These are phyloP conservation scores for Lecanicillium sp. DNA, from an alignment of 2,329 filamentous ascomycete genomes.

Conservation along the genomic window DNA sequence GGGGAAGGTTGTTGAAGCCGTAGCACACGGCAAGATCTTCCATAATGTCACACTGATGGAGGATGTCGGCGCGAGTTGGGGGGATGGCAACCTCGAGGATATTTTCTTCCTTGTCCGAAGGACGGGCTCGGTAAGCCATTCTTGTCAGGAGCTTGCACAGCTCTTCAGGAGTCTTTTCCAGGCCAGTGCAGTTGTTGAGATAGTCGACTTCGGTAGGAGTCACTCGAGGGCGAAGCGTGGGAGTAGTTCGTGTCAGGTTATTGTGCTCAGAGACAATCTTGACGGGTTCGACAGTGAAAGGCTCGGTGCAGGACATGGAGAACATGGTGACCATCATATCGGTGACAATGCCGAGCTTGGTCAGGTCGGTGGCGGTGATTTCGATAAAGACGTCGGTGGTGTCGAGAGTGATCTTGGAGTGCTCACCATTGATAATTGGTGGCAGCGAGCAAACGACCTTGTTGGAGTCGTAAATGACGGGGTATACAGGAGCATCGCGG, in stretches of 20 bases:
- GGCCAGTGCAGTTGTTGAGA: slow-evolving; percentile 85
- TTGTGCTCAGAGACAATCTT: slow-evolving; percentile 92
- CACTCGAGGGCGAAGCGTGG: slow-evolving; percentile 67
- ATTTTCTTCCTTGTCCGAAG: slow-evolving; percentile 60
- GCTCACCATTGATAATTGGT: slow-evolving; percentile 95
- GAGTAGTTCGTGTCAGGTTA: slow-evolving; percentile 69
- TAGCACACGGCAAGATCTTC: slow-evolving; percentile 96
- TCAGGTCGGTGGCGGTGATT: slow-evolving; percentile 90
- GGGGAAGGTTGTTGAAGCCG: slow-evolving; percentile 92
- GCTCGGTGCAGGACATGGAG: slow-evolving; percentile 78
- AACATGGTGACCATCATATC: slow-evolving; percentile 98
- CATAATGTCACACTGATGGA: slow-evolving; percentile 98
- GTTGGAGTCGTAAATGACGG: slow-evolving; percentile 89
- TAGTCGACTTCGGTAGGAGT: slow-evolving; percentile 84
- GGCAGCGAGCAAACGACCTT: slow-evolving; percentile 84
- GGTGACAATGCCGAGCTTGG: slow-evolving; percentile 91
- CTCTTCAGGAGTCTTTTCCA: slow-evolving; percentile 63
- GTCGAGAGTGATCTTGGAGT: slow-evolving; percentile 88
- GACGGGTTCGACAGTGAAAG: slow-evolving; percentile 89
- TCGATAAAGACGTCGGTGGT: slow-evolving; percentile 96
- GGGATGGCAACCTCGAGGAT: slow-evolving; percentile 77
- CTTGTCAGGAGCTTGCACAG: slow-evolving; percentile 75
- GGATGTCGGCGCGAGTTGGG: slow-evolving; percentile 83
- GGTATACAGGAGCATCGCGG: slow-evolving; percentile 85
- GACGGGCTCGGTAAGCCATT: slow-evolving; percentile 80